Evolutionary conservation across 108 stramenopile genomes (phyloP).

Genomic region (Pseudonitzschia multiseries): DNA sequence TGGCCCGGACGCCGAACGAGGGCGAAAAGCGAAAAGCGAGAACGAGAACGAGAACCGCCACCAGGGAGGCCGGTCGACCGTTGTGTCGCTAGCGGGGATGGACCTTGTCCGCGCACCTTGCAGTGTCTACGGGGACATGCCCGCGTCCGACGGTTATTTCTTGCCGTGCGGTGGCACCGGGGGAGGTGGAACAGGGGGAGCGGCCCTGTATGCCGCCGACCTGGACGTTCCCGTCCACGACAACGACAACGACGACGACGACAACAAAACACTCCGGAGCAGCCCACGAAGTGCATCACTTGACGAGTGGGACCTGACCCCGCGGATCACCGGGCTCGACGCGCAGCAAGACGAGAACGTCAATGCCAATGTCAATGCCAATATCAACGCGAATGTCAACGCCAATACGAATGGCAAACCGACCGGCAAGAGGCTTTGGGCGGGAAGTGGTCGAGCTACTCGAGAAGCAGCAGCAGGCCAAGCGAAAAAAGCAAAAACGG

Average conservation of each 20-base stretch:
- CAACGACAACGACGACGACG: too few relatives aligned
- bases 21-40: too few relatives aligned
- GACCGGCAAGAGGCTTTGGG: constrained; percentile 6
- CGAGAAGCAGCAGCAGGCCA: background rate
- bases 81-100: background rate
- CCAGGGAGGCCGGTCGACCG: background rate
- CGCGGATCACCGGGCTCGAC: background rate
- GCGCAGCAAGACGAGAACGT: background rate
- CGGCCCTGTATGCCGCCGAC: constrained; percentile 8
- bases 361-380: too few relatives aligned
- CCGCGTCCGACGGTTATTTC: background rate
- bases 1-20: background rate
- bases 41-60: too few relatives aligned
- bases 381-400: too few relatives aligned
- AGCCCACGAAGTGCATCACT: background rate
- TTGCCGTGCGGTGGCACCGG: background rate
- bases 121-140: constrained; percentile 1
- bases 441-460: background rate
- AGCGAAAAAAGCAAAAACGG: too few relatives aligned
- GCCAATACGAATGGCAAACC: background rate
- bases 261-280: too few relatives aligned
- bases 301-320: constrained; percentile 1
- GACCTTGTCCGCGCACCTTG: constrained; percentile 2
- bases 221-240: background rate
- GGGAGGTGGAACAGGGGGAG: background rate